Base-by-base conservation (phyloP, 2,329 filamentous ascomycete genomes). In the Verticillium nubilum region DNA sequence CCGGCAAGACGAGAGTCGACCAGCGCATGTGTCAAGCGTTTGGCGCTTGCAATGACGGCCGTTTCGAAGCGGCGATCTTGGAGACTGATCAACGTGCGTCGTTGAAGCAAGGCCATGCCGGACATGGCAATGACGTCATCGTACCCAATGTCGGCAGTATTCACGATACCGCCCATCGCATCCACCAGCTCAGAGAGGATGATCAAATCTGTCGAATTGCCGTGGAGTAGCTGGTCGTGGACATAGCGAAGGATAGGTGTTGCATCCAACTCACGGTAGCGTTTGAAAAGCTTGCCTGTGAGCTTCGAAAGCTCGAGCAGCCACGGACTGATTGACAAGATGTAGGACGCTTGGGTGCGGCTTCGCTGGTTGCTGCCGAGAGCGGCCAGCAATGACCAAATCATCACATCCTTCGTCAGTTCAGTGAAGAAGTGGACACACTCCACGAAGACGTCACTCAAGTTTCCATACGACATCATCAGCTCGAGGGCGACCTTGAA, bases 381-480 rank as follows among this genome's bases (percentile, higher is more conserved):
- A 1, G 86, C 86, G 68, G 87, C 96, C 74, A 99, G 86, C 52
- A 99, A 79, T 23, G 92, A 91, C 92, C 94, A 99, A 3, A 92
- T 90, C 52, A 99, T 80, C 31, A 97, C 91, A 72, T 99, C 95
- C 70, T 97, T 97, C 0, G 91, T 94, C 37, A 99, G 78, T 58
- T 91, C 87, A 1, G 94, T 97, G 67, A 98, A 97, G 71, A 97
- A 97, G 67, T 91, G 89, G 42, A 91, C 92, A 69, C 93, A 97
- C 70, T 97, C 92, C 15, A 98, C 93, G 62, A 99, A 91, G 5
- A 92, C 91, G 62, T 97, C 91, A 59, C 97, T 97, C 62, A 99
- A 83, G 70, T 98, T 99, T 70, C 90, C 90, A 72, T 99, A 99
- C 0, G 90, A 88, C 73, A 99, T 93, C 61, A 97, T 91, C 72